These are phyloP conservation scores for Backusella luteola DNA, from an alignment of 192 early-diverging fungal genomes.

Conservation along the genomic window DNA sequence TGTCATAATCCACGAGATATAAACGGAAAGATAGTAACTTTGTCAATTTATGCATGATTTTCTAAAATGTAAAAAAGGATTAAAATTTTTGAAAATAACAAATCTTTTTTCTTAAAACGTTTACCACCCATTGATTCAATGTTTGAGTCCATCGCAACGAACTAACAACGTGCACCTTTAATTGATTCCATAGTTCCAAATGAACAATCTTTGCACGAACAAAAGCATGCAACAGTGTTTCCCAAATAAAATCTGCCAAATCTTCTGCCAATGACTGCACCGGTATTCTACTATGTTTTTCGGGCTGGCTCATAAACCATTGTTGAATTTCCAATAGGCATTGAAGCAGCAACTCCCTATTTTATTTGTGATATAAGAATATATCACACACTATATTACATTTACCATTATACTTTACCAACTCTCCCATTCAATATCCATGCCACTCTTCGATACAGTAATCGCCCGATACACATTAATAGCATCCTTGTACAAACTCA, in stretches of 20 bases:
- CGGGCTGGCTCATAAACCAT: conserved; percentile 50
- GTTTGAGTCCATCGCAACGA: conserved; percentile 57
- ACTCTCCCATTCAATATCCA: conserved; percentile 53
- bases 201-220: conserved; percentile 54
- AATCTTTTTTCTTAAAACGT: conserved; percentile 9
- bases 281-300: conserved; percentile 38
- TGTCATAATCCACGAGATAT: conserved; percentile 64
- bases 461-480: conserved; percentile 65
- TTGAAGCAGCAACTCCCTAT: conserved; percentile 47
- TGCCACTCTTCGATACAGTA: conserved; percentile 42
- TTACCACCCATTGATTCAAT: conserved; percentile 68
- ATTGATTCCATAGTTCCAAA: conserved; percentile 55
- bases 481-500: conserved; percentile 64
- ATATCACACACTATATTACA: no score
- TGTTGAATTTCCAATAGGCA: conserved; percentile 64
- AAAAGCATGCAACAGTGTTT: conserved; percentile 70
- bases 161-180: conserved; percentile 47
- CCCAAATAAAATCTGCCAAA: conserved; percentile 61
- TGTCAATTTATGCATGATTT: conserved; percentile 61
- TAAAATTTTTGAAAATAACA: not conserved
- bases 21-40: conserved; percentile 53
- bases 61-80: conserved; percentile 37
- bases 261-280: conserved; percentile 51
- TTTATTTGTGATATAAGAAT: no score
- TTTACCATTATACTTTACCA: conserved; percentile 37